A percentile compares a stretch with the other conserved stretches of the same genome.
phyloP scores from a whole-genome alignment of 2,329 filamentous ascomycete genomes.

The Stagonosporopsis vannaccii region DNA sequence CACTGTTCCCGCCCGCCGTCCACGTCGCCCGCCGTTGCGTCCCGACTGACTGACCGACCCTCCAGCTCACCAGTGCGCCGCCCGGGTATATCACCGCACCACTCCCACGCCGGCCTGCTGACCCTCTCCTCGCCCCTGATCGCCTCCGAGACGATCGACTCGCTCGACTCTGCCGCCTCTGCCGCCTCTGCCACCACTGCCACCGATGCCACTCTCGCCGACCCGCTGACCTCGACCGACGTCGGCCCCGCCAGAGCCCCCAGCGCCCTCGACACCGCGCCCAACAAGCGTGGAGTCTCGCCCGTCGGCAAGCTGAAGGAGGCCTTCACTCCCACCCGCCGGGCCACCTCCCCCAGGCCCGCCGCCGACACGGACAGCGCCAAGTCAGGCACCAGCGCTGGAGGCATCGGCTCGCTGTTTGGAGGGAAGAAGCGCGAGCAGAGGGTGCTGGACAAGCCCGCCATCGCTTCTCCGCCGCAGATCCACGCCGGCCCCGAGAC shows the following conservation, averaged over 20 bases:
- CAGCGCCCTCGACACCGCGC: constrained; percentile 41
- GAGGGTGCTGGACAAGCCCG: constrained; percentile 38
- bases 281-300: constrained; percentile 68
- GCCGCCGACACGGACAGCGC: constrained; percentile 44
- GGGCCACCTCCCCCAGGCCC: constrained; percentile 40
- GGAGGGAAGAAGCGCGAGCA: constrained; percentile 47
- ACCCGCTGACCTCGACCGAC: constrained; percentile 40
- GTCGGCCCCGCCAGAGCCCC: constrained; percentile 39
- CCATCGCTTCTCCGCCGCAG: constrained; percentile 41
- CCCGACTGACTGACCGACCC: constrained; percentile 40
- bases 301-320: constrained; percentile 75
- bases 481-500: constrained; percentile 43
- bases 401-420: constrained; percentile 53
- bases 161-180: constrained; percentile 39
- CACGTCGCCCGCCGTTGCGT: constrained; percentile 21
- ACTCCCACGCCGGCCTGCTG: constrained; percentile 58
- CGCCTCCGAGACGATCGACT: constrained; percentile 50
- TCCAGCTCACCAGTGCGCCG: constrained; percentile 41
- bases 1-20: constrained; percentile 7
- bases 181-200: constrained; percentile 38
- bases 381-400: constrained; percentile 48
- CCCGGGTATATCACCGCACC: constrained; percentile 55
- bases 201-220: constrained; percentile 37
- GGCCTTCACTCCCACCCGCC: constrained; percentile 64
- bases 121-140: constrained; percentile 59